Conservation (phyloP, 768 basidiomycete genomes). For the Tulasnella sp. region DNA sequence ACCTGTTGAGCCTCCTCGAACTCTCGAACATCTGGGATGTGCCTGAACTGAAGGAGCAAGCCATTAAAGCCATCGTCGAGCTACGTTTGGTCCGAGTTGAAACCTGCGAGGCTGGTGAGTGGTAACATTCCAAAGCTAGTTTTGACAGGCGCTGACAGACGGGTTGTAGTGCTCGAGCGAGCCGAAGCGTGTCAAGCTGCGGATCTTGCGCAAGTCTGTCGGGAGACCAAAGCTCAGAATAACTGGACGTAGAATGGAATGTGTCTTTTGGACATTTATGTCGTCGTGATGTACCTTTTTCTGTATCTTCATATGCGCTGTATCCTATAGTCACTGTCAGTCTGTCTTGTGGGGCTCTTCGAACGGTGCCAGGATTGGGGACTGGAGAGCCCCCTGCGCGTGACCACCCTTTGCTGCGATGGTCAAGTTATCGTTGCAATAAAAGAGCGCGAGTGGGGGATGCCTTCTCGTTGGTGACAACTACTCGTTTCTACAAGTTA, state of each 20-base stretch:
- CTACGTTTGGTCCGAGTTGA: background rate
- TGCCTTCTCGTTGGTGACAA: no score
- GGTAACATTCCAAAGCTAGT: background rate
- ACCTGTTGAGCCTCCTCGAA: conserved; percentile 12
- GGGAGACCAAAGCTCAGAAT: conserved; percentile 5
- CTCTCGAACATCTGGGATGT: conserved; percentile 18
- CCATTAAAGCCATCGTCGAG: conserved; percentile 11
- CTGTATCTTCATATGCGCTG: no score
- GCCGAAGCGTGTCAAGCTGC: conserved; percentile 20
- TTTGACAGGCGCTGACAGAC: background rate
- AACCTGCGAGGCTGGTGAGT: conserved; percentile 12
- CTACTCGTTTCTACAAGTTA: no score
- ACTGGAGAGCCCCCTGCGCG: no score
- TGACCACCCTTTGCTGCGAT: no score
- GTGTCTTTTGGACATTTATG: background rate
- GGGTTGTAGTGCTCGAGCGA: background rate
- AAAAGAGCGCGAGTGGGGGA: no score
- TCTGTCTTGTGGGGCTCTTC: no score
- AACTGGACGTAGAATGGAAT: background rate
- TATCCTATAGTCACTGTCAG: no score
- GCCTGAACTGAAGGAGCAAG: conserved; percentile 1
- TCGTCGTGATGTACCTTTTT: background rate
- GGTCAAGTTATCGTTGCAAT: no score
- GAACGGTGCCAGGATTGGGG: no score
- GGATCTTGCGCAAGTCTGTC: conserved; percentile 16